Base-by-base conservation (phyloP, 208 protist genomes). In the Vickermania ingenoplastis region DNA sequence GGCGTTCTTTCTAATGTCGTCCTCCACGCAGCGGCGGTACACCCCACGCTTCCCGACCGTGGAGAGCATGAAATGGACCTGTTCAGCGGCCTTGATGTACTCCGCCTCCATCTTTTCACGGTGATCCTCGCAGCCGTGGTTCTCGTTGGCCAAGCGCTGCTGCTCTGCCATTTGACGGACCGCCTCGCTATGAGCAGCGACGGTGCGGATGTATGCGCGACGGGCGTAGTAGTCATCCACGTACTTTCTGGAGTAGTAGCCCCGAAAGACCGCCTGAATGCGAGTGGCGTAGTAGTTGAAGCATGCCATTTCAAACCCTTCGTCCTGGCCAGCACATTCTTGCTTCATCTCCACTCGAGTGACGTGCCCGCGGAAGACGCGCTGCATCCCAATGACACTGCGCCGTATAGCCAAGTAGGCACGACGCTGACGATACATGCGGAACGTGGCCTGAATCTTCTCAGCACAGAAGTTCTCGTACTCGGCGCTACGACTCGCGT, bases 221-320 rank as follows among this genome's bases (percentile, higher is more conserved):
- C 72, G 65, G 0, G 78, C 84, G 58, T 91, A 91, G 60, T 80
- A 91, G 70, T 86, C 75, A 22, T 73, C 59, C 0, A 52, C 45
- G 25, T 72, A 69, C 25, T 68, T 71, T 48, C 83, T 76, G 26
- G 71, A 71, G 26, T 66, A 49, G 55, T 77, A 81, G 11, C 83
- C 80, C 28, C 83, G 73, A 59, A 73, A 91, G 28, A 67, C 73
- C 2, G 83, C 69, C 66, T 91, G 83, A 54, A 91, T 91, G 36
- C 68, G 59, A 1, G 80, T 75, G 14, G 83, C 79, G 28, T 84
- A 91, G 51, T 79, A 77, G 56, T 84, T 56, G 57, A 88, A 91
- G n/a, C 86, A 60, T 13, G 67, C 60, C 31, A 52, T 31, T 5
- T 77, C 59, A 59, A 77, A 71, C 0, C 29, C 24, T 13, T 30